Base-by-base conservation (phyloP, 176 grass and related monocot genomes). In the maize (Zea mays) region DNA sequence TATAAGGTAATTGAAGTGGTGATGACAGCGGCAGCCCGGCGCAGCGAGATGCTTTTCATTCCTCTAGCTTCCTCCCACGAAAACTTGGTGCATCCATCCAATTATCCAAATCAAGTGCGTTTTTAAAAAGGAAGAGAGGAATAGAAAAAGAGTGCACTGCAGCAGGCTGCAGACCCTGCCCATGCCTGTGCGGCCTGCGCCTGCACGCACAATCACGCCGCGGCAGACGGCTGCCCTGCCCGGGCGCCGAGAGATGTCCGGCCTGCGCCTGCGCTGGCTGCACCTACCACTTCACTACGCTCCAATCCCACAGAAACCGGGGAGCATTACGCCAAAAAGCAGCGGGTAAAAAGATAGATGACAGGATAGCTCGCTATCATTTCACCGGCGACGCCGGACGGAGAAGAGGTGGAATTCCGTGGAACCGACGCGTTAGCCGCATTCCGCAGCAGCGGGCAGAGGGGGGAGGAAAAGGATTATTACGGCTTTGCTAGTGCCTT, bases 371-470 rank as follows among this genome's bases (percentile, higher is more conserved):
- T 81, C 1, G 62, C 66, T 75, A 84, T 89, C 86, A 71, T 90
- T 77, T 81, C 78, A 73, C 80, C 48, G 20, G 38, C 47, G 62
- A 67, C 63, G 75, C 58, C 77, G 71, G 57, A 4, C 54, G n/a
- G 54, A 57, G 54, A 8, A 56, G 52, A 56, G 16, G 52, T 56
- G 52, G 62, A 77, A 85, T 83, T 75, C 80, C 69, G 82, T 56
- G 76, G 81, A 81, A 84, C 90, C 74, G 81, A 81, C n/a, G n/a
- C n/a, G n/a, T n/a, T 76, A 79, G 65, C 27, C 60, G 73, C 74
- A 47, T 76, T 83, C 65, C 49, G 73, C 36, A 43, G 58, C 36
- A 52, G 52, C n/a, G 20, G 7, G 45, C 15, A 3, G 21, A 8
- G 37, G 33, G 3, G 1, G 16, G 3, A 62, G 33, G 65, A 51